These are phyloP conservation scores for Plasmodium relictum DNA, from an alignment of 169 alveolate genomes.

Conservation along the genomic window DNA sequence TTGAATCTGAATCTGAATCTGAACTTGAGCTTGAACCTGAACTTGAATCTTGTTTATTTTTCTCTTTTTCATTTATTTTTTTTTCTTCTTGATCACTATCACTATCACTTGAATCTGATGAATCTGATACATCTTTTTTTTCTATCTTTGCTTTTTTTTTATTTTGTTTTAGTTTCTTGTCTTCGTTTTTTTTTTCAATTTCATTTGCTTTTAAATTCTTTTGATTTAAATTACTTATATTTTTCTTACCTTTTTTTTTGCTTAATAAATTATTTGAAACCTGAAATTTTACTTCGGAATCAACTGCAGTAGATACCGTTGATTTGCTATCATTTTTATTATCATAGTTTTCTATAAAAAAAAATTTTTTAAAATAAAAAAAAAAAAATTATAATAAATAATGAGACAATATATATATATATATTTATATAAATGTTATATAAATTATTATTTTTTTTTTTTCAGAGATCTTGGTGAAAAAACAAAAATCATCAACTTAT, in stretches of 20 bases:
- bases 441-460: slow-evolving; percentile 12
- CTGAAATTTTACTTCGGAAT: slow-evolving; percentile 39
- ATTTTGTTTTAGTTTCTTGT: background rate
- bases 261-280: background rate
- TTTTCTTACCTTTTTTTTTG: slow-evolving; percentile 39
- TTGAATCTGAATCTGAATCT: slow-evolving; percentile 18
- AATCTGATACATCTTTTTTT: background rate
- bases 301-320: slow-evolving; percentile 74
- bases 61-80: background rate
- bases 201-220: background rate
- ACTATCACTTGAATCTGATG: background rate
- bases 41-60: background rate
- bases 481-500: slow-evolving; percentile 25
- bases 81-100: background rate
- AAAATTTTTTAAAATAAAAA: background rate
- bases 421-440: background rate
- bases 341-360: slow-evolving; percentile 15
- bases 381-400: background rate
- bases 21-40: background rate
- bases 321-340: slow-evolving; percentile 15
- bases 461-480: slow-evolving; percentile 78
- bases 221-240: background rate
- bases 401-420: background rate
- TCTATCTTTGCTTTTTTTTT: background rate
- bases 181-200: background rate